Percentiles rank a stretch among this genome's conserved stretches.
Conservation (phyloP, 768 basidiomycete species). For the Tremella yokohamensis region DNA sequence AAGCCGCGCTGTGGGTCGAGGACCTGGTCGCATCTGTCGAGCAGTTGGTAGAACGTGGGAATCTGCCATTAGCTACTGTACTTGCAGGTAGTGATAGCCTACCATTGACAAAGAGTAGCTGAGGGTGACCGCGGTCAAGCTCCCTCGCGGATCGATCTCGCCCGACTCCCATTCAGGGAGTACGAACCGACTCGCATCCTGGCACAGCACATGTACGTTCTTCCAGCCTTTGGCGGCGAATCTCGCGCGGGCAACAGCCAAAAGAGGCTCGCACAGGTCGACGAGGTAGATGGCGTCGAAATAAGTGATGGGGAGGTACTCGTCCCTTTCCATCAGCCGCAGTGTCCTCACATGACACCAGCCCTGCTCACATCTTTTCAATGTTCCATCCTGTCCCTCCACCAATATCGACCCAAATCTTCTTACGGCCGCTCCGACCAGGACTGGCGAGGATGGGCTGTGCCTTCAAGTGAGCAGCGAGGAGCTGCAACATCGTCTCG, state of each 20-base stretch:
- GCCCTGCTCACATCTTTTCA: constrained; percentile 57
- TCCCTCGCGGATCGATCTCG: constrained; percentile 58
- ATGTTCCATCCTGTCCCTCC: constrained; percentile 74
- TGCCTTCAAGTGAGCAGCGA: constrained; percentile 61
- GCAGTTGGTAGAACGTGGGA: constrained; percentile 62
- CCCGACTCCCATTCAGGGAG: constrained; percentile 62
- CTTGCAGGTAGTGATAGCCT: constrained; percentile 9
- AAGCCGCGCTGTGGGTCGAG: constrained; percentile 62
- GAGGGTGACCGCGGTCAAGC: constrained; percentile 56
- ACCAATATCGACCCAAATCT: constrained; percentile 75
- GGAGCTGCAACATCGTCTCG: constrained; percentile 68
- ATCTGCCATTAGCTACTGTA: constrained; percentile 52
- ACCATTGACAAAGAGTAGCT: constrained; percentile 55
- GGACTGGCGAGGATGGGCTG: constrained; percentile 45
- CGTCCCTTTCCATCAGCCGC: constrained; percentile 49
- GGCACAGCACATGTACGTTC: constrained; percentile 68
- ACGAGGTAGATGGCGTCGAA: constrained; percentile 70
- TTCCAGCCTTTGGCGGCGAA: constrained; percentile 67
- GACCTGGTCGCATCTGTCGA: constrained; percentile 67
- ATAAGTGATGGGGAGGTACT: constrained; percentile 58
- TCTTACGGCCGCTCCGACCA: constrained; percentile 52
- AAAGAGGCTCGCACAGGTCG: constrained; percentile 68
- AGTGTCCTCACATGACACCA: background rate
- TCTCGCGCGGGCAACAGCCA: constrained; percentile 67
- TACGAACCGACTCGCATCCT: constrained; percentile 66